These are phyloP conservation scores for Paramecium bursaria DNA, from an alignment of 73 alveolate genomes.

Conservation along the genomic window DNA sequence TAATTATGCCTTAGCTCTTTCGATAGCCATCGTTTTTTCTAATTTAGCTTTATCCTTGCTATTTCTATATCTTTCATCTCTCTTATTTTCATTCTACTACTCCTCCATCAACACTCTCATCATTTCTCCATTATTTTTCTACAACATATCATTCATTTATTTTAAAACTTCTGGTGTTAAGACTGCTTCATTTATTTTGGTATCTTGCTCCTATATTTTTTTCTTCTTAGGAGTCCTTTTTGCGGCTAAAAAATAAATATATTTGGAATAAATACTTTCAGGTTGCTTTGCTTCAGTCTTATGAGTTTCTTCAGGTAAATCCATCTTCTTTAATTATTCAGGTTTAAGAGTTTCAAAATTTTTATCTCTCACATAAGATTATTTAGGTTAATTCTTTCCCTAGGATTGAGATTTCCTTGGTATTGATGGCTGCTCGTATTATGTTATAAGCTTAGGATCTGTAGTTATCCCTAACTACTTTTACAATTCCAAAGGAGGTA, in stretches of 20 bases:
- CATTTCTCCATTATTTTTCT: constrained; percentile 11
- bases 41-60: constrained; percentile 41
- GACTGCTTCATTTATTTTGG: constrained; percentile 24
- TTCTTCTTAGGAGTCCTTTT: constrained; percentile 22
- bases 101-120: constrained; percentile 60
- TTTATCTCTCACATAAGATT: too few relatives aligned
- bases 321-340: background rate
- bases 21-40: constrained; percentile 1
- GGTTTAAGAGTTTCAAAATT: too few relatives aligned
- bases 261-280: background rate
- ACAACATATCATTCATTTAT: background rate
- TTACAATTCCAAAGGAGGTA: constrained; percentile 40
- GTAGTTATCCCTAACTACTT: constrained; percentile 22
- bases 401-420: constrained; percentile 37
- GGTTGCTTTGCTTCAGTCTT: constrained; percentile 1
- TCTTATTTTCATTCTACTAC: constrained; percentile 34
- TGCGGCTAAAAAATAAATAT: background rate
- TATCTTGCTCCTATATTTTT: background rate
- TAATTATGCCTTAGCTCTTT: constrained; percentile 25
- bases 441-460: background rate
- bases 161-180: constrained; percentile 31
- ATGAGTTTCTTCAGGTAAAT: background rate
- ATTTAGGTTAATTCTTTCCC: background rate
- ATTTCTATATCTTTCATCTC: constrained; percentile 41
- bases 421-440: background rate